These are phyloP conservation scores for Tricholoma terreum DNA, from an alignment of 768 basidiomycete genomes.

Conservation along the genomic window DNA sequence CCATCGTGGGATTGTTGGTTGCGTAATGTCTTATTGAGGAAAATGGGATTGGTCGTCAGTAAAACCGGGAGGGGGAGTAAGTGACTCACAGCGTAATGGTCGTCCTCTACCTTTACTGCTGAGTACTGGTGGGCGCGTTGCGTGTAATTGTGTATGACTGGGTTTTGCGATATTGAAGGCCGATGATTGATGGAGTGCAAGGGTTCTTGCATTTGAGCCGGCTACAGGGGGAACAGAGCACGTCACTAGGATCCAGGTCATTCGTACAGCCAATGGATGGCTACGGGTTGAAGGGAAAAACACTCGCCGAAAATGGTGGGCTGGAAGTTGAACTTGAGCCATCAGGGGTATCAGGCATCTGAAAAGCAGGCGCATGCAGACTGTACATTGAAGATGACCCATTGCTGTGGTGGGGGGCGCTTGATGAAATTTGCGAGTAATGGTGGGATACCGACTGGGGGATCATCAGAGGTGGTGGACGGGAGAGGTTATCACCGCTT, in stretches of 20 bases:
- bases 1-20: constrained; percentile 36
- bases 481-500: constrained; percentile 28
- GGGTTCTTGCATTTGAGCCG: constrained; percentile 62
- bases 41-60: background rate
- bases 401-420: constrained; percentile 37
- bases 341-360: constrained; percentile 68
- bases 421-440: constrained; percentile 41
- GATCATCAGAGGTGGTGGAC: constrained; percentile 62
- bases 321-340: constrained; percentile 72
- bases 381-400: constrained; percentile 47
- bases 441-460: constrained; percentile 55
- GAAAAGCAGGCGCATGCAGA: constrained; percentile 57
- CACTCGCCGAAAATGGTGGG: constrained; percentile 87
- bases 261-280: constrained; percentile 25
- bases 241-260: constrained; percentile 58
- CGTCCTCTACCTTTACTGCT: constrained; percentile 68
- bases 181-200: constrained; percentile 50
- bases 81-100: constrained; percentile 50
- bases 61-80: background rate
- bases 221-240: constrained; percentile 48
- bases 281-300: constrained; percentile 37
- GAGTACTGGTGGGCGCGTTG: constrained; percentile 45
- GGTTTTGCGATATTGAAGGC: constrained; percentile 37
- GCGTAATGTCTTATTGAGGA: constrained; percentile 18
- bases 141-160: constrained; percentile 39